Conservation (phyloP, 192 early-diverging fungal species). For the Funneliformis geosporum region DNA sequence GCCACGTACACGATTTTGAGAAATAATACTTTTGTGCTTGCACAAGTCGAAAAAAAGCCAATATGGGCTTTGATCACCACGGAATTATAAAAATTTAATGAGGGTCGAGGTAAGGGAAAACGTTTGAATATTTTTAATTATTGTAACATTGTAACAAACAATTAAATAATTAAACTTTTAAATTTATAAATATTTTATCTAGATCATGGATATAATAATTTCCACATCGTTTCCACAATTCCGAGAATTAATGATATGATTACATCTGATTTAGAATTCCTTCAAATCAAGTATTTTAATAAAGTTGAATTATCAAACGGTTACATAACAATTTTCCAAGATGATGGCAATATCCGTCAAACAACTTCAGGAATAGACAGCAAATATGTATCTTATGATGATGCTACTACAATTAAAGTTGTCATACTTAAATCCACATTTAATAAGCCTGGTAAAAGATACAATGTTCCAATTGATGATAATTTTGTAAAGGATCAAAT, state of each 20-base stretch:
- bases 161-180: too few species aligned
- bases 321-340: slow-evolving; percentile 13
- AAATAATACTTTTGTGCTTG: neutral
- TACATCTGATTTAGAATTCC: neutral
- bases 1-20: neutral
- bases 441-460: neutral
- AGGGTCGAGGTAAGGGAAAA: neutral
- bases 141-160: too few species aligned
- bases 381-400: neutral
- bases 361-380: too few species aligned
- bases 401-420: neutral
- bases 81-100: neutral
- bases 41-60: neutral
- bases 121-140: neutral
- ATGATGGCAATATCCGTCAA: neutral
- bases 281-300: neutral
- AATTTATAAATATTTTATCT: too few species aligned
- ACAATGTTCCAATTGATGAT: slow-evolving; percentile 2
- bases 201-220: neutral
- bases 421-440: neutral
- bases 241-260: neutral
- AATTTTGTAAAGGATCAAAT: slow-evolving; percentile 1
- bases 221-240: neutral
- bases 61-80: neutral
- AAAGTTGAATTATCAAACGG: neutral